Base-by-base conservation (phyloP, 2,329 filamentous ascomycete genomes). In the Blastomyces silverae region DNA sequence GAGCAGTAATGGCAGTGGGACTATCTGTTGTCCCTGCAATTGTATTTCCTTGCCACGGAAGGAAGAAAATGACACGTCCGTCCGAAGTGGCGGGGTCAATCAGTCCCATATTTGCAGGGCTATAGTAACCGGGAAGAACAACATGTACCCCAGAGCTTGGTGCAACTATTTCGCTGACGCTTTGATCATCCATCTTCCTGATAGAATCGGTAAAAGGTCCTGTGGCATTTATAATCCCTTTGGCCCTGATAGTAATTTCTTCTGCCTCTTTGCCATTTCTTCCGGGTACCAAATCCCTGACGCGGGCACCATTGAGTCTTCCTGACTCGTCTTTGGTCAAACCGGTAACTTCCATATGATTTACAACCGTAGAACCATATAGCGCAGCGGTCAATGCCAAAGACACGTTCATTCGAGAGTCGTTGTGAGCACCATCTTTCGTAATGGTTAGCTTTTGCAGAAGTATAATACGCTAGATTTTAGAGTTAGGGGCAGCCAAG, bases 1-100 rank as follows among this genome's bases (percentile, higher is more conserved):
- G 89, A 52, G 83, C 81, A 5, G 84, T 85, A 69, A 96, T 90
- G 39, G 83, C 79, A 48, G 88, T 89, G 2, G 90, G 87, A 50
- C 89, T 87, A 73, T 95, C 91, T 8, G 91, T 95, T 5, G 91
- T 95, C 67, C 91, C 91, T 57, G 91, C 91, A 73, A 95, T 94
- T 17, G 91, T 95, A 79, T 94, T 94, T 60, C 91, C 91, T 79
- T 95, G 91, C 91, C 91, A 95, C 28, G 91, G 91, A 52, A 95
- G 82, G 83, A 96, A 95, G 85, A 95, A 95, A 73, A 95, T 93
- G 61, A 95, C 91, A 74, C 91, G 86, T 25, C 91, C 91, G 73
- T 95, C 91, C 1, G 91, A 95, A 1, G 91, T 94, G 52, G 87
- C 86, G 5, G 91, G 91, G 72, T 96, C 91, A 71, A 95, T 90